Base-by-base conservation (phyloP, 1,284 basidiomycete genomes). In the Ganoderma resinaceum region DNA sequence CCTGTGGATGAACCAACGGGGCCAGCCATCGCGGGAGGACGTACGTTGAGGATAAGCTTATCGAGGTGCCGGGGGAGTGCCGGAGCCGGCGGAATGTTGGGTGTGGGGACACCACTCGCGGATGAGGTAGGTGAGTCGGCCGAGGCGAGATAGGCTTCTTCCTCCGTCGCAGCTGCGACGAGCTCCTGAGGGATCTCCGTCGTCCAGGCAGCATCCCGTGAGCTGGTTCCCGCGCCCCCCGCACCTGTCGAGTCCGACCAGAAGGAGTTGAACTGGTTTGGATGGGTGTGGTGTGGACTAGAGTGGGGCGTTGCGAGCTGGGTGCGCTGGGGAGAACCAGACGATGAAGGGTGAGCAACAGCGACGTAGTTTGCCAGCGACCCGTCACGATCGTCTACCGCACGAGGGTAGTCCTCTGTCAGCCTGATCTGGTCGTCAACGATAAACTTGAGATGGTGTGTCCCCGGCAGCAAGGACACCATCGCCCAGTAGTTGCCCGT, bases 381-480 rank as follows among this genome's bases (percentile, higher is more conserved):
- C 38, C 98, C 97, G 76, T 98, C 95, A 12, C 75, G 71, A 75
- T 96, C 95, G 78, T 99, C 97, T 38, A 96, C 95, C 0, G 97
- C 95, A 1, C 95, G 94, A 9, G 96, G 93, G 29, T 98, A 87
- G 72, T 96, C 91, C 66, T 91, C 86, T 6, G 91, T 86, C 16
- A 91, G 83, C 68, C 92, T 89, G 91, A 93, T 96, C 63, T 92
- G 88, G 68, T 95, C 93, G 80, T 99, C 98, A 69, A 99, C 95
- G 73, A 99, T 89, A 84, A 99, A 99, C 73, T 97, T 96, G 78
- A 99, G 87, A 70, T 97, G 94, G 78, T 99, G 97, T 2, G 96
- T 97, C 29, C 97, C 98, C 0, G 97, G 96, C 16, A 91, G 89
- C 3, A 98, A 87, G 20, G 82, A 70, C 52, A 93, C 85, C 67